A percentile compares a stretch with the other conserved stretches of the same genome.
Evolutionary conservation across 2,329 filamentous ascomycete species (phyloP).

Genomic region (Penicillium sp.): DNA sequence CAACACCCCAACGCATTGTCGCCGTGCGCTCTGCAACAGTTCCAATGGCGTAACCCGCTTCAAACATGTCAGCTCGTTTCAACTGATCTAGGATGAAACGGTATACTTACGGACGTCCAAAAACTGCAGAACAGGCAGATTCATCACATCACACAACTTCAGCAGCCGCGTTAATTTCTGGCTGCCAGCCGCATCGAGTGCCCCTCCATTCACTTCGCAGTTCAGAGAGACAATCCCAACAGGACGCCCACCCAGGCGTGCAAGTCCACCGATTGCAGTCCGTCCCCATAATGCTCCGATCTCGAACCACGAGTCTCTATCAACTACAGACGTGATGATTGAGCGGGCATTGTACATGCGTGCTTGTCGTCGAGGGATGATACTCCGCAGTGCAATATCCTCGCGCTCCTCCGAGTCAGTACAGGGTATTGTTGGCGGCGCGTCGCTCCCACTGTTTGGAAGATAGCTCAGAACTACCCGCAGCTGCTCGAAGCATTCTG

Average conservation of each 20-base stretch:
- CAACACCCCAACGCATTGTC: slow-evolving; percentile 57
- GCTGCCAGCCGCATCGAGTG: slow-evolving; percentile 52
- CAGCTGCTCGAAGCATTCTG: slow-evolving; percentile 55
- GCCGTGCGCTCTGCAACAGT: slow-evolving; percentile 55
- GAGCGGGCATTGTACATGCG: slow-evolving; percentile 54
- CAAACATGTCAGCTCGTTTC: slow-evolving; percentile 4
- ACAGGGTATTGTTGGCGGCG: slow-evolving; percentile 44
- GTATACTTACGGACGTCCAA: slow-evolving; percentile 47
- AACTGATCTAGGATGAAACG: neutral
- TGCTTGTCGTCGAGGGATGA: slow-evolving; percentile 51
- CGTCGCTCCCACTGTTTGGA: slow-evolving; percentile 49
- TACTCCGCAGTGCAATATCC: slow-evolving; percentile 44
- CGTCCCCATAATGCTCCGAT: slow-evolving; percentile 56
- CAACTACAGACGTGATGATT: slow-evolving; percentile 52
- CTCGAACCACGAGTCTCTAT: slow-evolving; percentile 52
- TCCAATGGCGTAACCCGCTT: slow-evolving; percentile 54
- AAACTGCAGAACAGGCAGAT: slow-evolving; percentile 56
- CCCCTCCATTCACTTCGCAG: slow-evolving; percentile 54
- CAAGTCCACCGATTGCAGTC: slow-evolving; percentile 54
- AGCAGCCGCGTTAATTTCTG: slow-evolving; percentile 54
- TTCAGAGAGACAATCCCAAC: slow-evolving; percentile 54
- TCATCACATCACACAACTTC: slow-evolving; percentile 58
- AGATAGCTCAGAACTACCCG: slow-evolving; percentile 50
- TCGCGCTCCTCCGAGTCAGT: slow-evolving; percentile 45
- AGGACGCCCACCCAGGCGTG: slow-evolving; percentile 48